phyloP scores from a whole-genome alignment of 805 yeast species.

The Lipomyces orientalis region DNA sequence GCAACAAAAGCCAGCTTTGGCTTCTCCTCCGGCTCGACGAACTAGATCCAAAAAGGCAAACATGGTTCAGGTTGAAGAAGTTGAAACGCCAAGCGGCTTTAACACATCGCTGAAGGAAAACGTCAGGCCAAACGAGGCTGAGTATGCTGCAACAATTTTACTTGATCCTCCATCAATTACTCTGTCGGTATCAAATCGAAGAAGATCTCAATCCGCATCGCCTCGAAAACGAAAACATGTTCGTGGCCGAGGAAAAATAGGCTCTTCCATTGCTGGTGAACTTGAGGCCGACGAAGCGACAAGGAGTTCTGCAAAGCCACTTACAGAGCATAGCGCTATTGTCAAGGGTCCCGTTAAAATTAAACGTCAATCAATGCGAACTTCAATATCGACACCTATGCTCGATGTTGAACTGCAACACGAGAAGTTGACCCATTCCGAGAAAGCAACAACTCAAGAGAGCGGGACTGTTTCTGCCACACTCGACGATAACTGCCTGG shows the following conservation, averaged over 20 bases:
- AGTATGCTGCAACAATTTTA: not conserved
- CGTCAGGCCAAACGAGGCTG: not conserved
- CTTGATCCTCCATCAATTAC: not conserved
- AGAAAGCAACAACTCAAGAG: too few species aligned
- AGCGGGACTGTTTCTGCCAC: not conserved
- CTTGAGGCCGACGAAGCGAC: not conserved
- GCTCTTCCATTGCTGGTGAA: not conserved
- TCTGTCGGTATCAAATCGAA: not conserved
- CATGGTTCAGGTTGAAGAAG: not conserved
- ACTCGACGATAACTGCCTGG: not conserved
- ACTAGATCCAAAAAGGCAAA: not conserved
- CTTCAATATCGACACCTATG: not conserved
- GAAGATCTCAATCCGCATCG: not conserved
- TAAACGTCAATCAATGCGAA: not conserved
- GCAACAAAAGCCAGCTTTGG: not conserved
- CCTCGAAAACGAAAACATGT: not conserved
- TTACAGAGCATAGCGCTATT: not conserved
- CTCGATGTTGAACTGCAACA: not conserved
- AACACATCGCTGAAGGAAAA: not conserved
- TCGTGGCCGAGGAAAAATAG: not conserved
- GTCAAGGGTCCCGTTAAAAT: not conserved
- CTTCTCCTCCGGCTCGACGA: slow-evolving; percentile 5
- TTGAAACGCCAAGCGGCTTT: too few species aligned
- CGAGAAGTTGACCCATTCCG: not conserved
- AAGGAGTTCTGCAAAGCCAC: not conserved